These are phyloP conservation scores for Silene latifolia DNA, from an alignment of 148 eudicot genomes.

Conservation along the genomic window DNA sequence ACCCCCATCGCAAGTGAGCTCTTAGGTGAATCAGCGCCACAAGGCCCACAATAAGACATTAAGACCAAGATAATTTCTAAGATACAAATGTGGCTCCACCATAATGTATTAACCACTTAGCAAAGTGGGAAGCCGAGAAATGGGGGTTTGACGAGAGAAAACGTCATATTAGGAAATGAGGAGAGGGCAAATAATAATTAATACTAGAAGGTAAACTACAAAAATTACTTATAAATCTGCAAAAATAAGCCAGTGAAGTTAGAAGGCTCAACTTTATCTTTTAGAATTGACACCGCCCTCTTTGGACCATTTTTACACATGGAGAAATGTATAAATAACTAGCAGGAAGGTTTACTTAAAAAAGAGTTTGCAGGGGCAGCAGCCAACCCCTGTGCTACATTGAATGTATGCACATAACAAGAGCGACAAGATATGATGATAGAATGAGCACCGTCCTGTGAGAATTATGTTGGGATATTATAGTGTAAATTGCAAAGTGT, in stretches of 20 bases:
- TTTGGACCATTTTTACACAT: neutral
- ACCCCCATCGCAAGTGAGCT: too few species aligned
- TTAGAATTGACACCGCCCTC: neutral
- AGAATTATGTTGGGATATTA: neutral
- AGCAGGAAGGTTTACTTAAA: neutral
- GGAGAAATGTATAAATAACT: neutral
- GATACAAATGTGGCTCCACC: too few species aligned
- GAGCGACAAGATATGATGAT: too few species aligned
- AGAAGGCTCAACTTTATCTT: neutral
- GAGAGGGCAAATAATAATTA: neutral
- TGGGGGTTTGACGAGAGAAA: neutral
- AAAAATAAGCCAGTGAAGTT: neutral
- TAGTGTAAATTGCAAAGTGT: neutral
- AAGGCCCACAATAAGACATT: too few species aligned
- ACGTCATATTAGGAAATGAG: neutral
- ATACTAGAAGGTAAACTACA: neutral
- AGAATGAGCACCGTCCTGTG: neutral
- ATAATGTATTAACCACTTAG: neutral
- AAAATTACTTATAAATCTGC: neutral
- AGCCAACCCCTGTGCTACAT: too few species aligned
- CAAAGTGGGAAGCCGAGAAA: neutral
- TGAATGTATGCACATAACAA: too few species aligned
- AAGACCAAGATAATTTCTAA: too few species aligned
- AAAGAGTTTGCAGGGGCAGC: neutral
- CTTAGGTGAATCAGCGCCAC: too few species aligned